A percentile compares a stretch with the other conserved stretches of the same genome.
Evolutionary conservation across 768 basidiomycete genomes (phyloP).

Genomic region (Pleurotus salmoneostramineus): DNA sequence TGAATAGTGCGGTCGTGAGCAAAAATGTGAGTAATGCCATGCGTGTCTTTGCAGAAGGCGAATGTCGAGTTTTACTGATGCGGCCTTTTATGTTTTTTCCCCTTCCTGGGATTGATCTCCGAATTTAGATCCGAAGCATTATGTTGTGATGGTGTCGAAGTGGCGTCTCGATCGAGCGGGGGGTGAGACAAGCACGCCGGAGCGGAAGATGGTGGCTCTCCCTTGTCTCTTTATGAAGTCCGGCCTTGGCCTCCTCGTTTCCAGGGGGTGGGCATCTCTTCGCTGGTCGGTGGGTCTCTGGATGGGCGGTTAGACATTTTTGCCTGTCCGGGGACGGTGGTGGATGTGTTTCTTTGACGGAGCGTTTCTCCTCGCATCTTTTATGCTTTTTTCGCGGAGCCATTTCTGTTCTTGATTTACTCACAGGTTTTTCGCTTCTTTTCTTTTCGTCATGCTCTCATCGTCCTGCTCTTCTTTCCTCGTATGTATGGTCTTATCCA

Average conservation of each 20-base stretch:
- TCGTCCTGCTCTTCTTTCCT: background rate
- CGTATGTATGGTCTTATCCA: background rate
- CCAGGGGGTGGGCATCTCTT: background rate
- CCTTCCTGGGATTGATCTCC: background rate
- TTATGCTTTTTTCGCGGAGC: too few species aligned
- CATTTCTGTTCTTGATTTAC: too few species aligned
- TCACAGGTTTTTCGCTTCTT: background rate
- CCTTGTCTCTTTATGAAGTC: background rate
- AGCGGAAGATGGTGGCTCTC: background rate
- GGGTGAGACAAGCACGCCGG: background rate
- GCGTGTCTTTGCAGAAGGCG: background rate
- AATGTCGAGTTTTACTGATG: background rate
- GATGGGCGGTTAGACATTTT: background rate
- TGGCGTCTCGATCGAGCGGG: slow-evolving; percentile 8
- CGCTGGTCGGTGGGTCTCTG: background rate
- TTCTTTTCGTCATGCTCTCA: background rate
- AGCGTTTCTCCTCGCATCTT: too few species aligned
- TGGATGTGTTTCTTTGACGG: background rate
- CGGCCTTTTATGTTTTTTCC: background rate
- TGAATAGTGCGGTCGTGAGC: slow-evolving; percentile 58
- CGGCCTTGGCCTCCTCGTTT: background rate
- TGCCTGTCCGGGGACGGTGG: background rate
- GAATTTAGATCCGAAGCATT: slow-evolving; percentile 22
- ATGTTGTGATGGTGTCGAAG: slow-evolving; percentile 15
- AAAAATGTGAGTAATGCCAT: slow-evolving; percentile 53